Base-by-base conservation (phyloP, 108 stramenopile species). In the Thalassiosira profunda region DNA sequence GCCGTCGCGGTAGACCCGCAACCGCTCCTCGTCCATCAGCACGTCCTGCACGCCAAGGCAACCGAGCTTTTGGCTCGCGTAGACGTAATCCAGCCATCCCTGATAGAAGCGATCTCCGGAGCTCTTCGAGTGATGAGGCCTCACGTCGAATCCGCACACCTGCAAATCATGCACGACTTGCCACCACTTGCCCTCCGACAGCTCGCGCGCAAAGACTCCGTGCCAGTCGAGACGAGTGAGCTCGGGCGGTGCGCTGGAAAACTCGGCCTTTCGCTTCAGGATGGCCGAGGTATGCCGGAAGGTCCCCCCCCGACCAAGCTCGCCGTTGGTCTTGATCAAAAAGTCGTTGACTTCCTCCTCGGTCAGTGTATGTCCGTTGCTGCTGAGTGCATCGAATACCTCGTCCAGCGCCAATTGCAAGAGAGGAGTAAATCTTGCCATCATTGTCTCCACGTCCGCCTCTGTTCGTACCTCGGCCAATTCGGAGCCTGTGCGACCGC, bases 311-410 rank as follows among this genome's bases (percentile, higher is more conserved):
- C 95, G 59, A 18, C 86, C 85, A 4, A 91, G 33, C 52, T 71
- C 55, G 7, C 75, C 73, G 57, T 96, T 94, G 56, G 91, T 93
- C 14, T 65, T 62, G 38, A 89, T 59, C 14, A 96, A 73, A 84
- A 92, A 96, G n/a, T 43, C 60, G 61, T 94, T 89, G 0, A 96
- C 93, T 33, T 91, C 89, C 12, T 76, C 24, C 36, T 49, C 15
- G 36, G 69, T 67, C 90, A 91, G 74, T 40, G 77, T 67, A 33
- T 78, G 44, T 1, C 72, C 82, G 33, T 49, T 74, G 17, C 33
- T 30, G 40, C 58, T 61, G 26, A 60, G 69, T 28, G 24, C 47
- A 31, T 30, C 28, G 18, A 74, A 74, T 12, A 74, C 40, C 21
- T 59, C 67, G 23, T 74, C 67, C 18, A 74, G 42, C 48, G 73